These are phyloP conservation scores for Puccinia triticina DNA, from an alignment of 1,284 basidiomycete species.

Conservation along the genomic window DNA sequence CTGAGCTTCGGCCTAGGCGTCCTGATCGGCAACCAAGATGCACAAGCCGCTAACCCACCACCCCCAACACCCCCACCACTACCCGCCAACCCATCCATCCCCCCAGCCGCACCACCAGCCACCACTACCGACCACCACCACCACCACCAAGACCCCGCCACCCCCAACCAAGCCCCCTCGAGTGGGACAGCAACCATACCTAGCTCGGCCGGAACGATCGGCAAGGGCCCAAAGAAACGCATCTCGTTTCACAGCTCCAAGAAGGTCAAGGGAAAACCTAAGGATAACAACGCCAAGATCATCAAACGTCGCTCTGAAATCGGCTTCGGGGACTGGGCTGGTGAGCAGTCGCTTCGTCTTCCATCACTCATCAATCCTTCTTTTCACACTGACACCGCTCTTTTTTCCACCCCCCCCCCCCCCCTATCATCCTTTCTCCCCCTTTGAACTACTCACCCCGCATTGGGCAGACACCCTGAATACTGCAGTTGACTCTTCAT, in stretches of 20 bases:
- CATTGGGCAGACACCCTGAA: constrained; percentile 38
- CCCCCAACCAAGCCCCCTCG: background rate
- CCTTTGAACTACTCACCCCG: constrained; percentile 3
- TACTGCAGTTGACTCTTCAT: constrained; percentile 47
- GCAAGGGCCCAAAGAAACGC: constrained; percentile 40
- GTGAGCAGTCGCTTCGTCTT: constrained; percentile 9
- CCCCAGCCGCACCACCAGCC: background rate
- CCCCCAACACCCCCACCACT: background rate
- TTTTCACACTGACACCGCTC: background rate
- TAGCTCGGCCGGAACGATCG: constrained; percentile 4
- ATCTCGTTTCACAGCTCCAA: constrained; percentile 44
- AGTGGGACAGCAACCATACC: background rate
- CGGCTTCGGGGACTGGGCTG: constrained; percentile 51
- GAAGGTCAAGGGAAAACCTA: constrained; percentile 41
- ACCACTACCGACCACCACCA: background rate
- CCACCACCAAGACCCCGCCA: background rate
- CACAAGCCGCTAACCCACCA: constrained; percentile 1
- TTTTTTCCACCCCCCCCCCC: background rate
- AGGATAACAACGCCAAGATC: constrained; percentile 18
- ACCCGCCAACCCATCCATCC: background rate
- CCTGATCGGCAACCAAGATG: constrained; percentile 28
- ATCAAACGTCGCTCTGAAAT: constrained; percentile 46
- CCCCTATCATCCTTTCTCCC: background rate
- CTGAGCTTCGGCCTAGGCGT: constrained; percentile 42
- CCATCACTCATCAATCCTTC: background rate